Evolutionary conservation across 164 flowering plant genomes (phyloP), one percentile per base, ranked within the genome.

Genomic region (Berberis thunbergii): DNA sequence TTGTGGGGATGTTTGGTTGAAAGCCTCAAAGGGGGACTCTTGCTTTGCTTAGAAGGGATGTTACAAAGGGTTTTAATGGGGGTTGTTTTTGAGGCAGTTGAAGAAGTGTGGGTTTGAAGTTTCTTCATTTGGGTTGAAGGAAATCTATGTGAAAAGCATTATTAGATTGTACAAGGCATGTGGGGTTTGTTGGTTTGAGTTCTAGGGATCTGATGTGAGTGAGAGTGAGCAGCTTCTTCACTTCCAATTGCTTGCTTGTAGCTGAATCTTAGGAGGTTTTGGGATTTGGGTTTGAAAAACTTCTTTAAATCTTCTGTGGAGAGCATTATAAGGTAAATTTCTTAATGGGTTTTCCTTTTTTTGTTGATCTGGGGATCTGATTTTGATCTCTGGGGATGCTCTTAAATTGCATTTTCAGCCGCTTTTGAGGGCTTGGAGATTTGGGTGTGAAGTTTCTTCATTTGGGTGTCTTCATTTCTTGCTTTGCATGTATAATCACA

Each of bases 31-130:
- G 26, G 26, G 26, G 26, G 26, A 26, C 26, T 26, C 26, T 26
- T 72, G 57, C 86, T 83, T 83, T 66, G 52, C 63, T 70, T 60
- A 26, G 60, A 78, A 83, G 82, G 66, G 76, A 81, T 71, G 62
- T 45, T 38, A 9, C 7, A 42, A 54, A 7, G n/a, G 38, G 9
- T 45, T 62, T 64, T 54, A 7, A 42, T 61, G 48, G 61, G 59
- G 12, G 54, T 67, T 57, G 68, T 42, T 66, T 62, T 55, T 66
- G 54, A 64, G 74, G 68, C 42, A 61, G 42, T 57, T 67, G 67
- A 62, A 70, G 68, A 68, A n/a, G 12, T 69, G 69, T 55, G 69
- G 56, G 66, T 69, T 49, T 54, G 42, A 50, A 61, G 49, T 56
- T 53, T 63, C 53, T 60, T 62, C 57, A 2, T 4, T 70, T 57